Percentiles rank a stretch among this genome's conserved stretches.
Conservation (phyloP, 192 early-diverging fungal species). For the Coemansia sp. region DNA sequence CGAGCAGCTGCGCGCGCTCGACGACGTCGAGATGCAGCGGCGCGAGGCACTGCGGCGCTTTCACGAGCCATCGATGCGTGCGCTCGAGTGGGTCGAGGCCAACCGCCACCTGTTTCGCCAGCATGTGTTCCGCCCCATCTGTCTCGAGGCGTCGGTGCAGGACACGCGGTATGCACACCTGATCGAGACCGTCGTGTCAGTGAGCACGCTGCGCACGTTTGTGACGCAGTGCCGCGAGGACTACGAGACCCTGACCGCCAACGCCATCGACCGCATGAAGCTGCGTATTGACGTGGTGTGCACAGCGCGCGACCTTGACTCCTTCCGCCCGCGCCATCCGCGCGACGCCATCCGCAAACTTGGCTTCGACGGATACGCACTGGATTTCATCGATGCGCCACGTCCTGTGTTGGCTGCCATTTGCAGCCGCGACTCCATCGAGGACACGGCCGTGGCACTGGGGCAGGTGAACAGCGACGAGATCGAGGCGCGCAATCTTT, state of each 20-base stretch:
- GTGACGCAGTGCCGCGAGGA: slow-evolving; percentile 74
- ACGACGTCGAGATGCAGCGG: slow-evolving; percentile 55
- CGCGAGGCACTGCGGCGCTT: slow-evolving; percentile 52
- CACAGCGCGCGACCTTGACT: slow-evolving; percentile 25
- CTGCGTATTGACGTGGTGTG: slow-evolving; percentile 63
- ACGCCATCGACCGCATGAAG: slow-evolving; percentile 58
- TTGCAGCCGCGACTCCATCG: slow-evolving; percentile 58
- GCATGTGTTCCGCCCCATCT: slow-evolving; percentile 69
- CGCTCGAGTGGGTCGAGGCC: slow-evolving; percentile 63
- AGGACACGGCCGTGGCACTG: slow-evolving; percentile 52
- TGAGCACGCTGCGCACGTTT: slow-evolving; percentile 64
- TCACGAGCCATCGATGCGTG: slow-evolving; percentile 57
- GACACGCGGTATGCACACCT: slow-evolving; percentile 58
- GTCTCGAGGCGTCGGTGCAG: slow-evolving; percentile 67
- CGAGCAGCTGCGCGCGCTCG: slow-evolving; percentile 55
- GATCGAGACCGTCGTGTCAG: slow-evolving; percentile 58
- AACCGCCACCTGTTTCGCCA: slow-evolving; percentile 64
- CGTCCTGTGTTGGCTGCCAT: slow-evolving; percentile 58
- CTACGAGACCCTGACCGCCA: slow-evolving; percentile 64
- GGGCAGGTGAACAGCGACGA: slow-evolving; percentile 33
- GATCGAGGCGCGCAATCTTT: slow-evolving; percentile 14
- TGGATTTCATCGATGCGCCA: slow-evolving; percentile 75
- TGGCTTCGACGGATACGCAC: slow-evolving; percentile 73
- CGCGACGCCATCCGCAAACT: slow-evolving; percentile 36
- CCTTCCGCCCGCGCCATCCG: slow-evolving; percentile 28